Evolutionary conservation across 306 rosid genomes (phyloP).

Genomic region (Cucumis hystrix): DNA sequence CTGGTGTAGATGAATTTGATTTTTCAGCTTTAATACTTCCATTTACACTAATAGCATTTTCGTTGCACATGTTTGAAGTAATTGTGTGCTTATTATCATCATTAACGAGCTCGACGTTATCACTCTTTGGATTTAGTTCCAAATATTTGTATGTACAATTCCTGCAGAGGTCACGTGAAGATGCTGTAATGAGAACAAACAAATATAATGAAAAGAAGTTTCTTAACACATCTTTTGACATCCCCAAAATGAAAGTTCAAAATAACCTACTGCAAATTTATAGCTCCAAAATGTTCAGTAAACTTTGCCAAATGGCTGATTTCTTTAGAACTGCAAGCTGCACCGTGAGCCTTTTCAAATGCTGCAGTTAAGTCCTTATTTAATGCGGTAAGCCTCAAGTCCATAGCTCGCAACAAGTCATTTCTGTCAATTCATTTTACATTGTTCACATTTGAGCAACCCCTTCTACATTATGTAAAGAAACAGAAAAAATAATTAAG

Average conservation of each 20-base stretch:
- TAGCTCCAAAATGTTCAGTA: slow-evolving; percentile 50
- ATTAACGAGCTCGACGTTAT: slow-evolving; percentile 14
- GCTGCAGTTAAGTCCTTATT: slow-evolving; percentile 38
- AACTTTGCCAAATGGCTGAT: slow-evolving; percentile 28
- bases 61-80: slow-evolving; percentile 14
- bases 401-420: slow-evolving; percentile 82
- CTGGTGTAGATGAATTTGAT: slow-evolving; percentile 27
- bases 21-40: slow-evolving; percentile 25
- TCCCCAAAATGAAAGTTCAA: neutral
- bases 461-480: slow-evolving; percentile 13
- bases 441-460: slow-evolving; percentile 18
- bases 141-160: slow-evolving; percentile 33
- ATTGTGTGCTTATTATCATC: slow-evolving; percentile 22
- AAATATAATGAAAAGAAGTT: neutral
- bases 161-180: slow-evolving; percentile 31
- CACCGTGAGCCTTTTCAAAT: slow-evolving; percentile 32
- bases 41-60: slow-evolving; percentile 18
- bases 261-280: slow-evolving; percentile 50
- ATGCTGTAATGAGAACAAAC: neutral
- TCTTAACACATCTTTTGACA: neutral
- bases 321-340: slow-evolving; percentile 35
- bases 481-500: slow-evolving; percentile 1
- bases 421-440: slow-evolving; percentile 51
- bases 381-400: slow-evolving; percentile 68
- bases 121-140: slow-evolving; percentile 32